These are phyloP conservation scores for Euphrasia confusa DNA, from an alignment of 257 asterid species.

Conservation along the genomic window DNA sequence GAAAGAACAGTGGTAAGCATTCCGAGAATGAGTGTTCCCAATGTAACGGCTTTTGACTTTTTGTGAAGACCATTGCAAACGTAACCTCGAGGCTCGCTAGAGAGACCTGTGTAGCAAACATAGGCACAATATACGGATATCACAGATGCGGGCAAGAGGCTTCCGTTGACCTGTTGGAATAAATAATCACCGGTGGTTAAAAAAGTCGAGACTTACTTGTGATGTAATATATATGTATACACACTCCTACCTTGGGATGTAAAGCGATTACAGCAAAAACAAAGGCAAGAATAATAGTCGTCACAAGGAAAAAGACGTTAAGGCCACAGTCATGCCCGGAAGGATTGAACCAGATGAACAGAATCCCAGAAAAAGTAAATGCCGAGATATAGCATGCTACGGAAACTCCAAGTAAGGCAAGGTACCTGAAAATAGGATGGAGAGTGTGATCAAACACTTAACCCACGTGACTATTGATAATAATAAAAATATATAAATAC, in stretches of 20 bases:
- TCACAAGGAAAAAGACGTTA: conserved; percentile 88
- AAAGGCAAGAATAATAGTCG: conserved; percentile 73
- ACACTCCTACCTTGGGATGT: conserved; percentile 64
- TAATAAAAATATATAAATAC: conserved; percentile 4
- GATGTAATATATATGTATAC: neutral
- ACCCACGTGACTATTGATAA: conserved; percentile 5
- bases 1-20: conserved; percentile 91
- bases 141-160: conserved; percentile 96
- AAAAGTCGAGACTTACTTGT: neutral
- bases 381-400: conserved; percentile 73
- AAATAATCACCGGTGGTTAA: neutral
- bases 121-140: conserved; percentile 92
- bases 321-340: conserved; percentile 90
- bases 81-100: conserved; percentile 84
- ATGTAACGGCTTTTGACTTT: conserved; percentile 66
- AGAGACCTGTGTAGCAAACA: conserved; percentile 86
- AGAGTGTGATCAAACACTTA: conserved; percentile 24
- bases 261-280: conserved; percentile 72
- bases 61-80: conserved; percentile 86
- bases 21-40: conserved; percentile 82
- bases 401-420: conserved; percentile 75
- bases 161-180: conserved; percentile 74
- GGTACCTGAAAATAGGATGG: conserved; percentile 53
- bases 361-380: conserved; percentile 59
- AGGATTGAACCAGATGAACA: conserved; percentile 98